These are phyloP conservation scores for Tolypocladium guangdongense DNA, from an alignment of 2,329 filamentous ascomycete species.

Conservation along the genomic window DNA sequence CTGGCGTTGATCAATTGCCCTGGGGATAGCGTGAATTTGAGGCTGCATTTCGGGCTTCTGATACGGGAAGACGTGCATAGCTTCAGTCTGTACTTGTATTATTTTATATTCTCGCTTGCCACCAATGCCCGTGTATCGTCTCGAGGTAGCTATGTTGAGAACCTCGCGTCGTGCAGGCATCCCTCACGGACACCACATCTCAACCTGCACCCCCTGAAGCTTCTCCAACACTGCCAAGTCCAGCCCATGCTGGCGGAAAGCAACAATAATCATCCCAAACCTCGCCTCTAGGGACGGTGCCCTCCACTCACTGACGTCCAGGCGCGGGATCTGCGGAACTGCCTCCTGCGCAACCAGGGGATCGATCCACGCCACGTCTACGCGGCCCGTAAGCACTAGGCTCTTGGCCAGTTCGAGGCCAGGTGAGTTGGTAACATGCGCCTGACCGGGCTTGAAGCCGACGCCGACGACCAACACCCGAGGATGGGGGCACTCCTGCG, in stretches of 20 bases:
- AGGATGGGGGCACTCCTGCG: slow-evolving; percentile 7
- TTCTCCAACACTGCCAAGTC: slow-evolving; percentile 27
- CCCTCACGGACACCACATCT: slow-evolving; percentile 26
- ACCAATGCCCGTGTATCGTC: no score
- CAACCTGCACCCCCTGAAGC: slow-evolving; percentile 22
- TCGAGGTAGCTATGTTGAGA: no score
- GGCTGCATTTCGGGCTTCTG: slow-evolving; percentile 6
- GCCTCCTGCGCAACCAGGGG: slow-evolving; percentile 29
- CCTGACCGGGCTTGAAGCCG: slow-evolving; percentile 39
- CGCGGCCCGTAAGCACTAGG: slow-evolving; percentile 22
- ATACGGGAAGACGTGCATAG: not conserved
- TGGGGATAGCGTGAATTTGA: slow-evolving; percentile 10
- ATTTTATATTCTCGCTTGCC: no score
- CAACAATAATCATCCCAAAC: slow-evolving; percentile 33
- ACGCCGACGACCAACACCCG: slow-evolving; percentile 34
- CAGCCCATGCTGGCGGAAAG: slow-evolving; percentile 29
- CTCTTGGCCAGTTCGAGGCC: slow-evolving; percentile 30
- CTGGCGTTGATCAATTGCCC: slow-evolving; percentile 11
- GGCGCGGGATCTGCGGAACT: slow-evolving; percentile 26
- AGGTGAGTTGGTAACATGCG: slow-evolving; percentile 35
- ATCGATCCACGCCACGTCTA: slow-evolving; percentile 33
- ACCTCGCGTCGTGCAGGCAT: not conserved
- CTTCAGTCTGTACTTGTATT: no score
- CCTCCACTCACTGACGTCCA: slow-evolving; percentile 28
- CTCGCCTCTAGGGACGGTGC: slow-evolving; percentile 18